A percentile compares a stretch with the other conserved stretches of the same genome.
Evolutionary conservation across 2,329 filamentous ascomycete species (phyloP).

Genomic region (Colletotrichum tropicicola): DNA sequence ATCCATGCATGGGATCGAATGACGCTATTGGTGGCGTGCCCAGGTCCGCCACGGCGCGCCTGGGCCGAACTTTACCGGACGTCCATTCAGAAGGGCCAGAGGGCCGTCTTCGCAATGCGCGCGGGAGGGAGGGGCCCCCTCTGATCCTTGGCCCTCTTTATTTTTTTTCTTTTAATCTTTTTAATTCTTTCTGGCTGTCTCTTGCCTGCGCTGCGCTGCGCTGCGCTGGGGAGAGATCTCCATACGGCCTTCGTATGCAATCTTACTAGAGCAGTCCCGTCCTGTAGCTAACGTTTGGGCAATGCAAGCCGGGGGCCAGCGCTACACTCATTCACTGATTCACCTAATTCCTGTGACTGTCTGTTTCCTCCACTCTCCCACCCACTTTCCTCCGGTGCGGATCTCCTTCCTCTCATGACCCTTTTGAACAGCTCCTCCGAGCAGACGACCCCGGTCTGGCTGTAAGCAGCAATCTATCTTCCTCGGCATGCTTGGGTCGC

Average conservation of each 20-base stretch:
- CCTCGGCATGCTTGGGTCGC: constrained; percentile 5
- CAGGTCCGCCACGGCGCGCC: constrained; percentile 15
- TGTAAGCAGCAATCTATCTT: background rate
- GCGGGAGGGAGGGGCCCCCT: background rate
- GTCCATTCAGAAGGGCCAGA: background rate
- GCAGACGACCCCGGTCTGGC: background rate
- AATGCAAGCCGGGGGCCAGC: background rate
- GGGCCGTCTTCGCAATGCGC: background rate
- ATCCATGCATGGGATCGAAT: background rate
- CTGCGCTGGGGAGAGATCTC: no score
- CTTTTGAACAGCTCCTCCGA: constrained; percentile 2
- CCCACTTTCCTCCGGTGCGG: constrained; percentile 4
- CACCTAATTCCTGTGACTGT: background rate
- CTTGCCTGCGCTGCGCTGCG: background rate
- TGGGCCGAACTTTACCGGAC: constrained; percentile 28
- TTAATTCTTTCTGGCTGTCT: background rate
- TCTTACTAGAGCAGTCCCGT: background rate
- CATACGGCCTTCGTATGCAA: background rate
- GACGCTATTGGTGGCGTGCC: constrained; percentile 16
- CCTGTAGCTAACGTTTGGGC: background rate
- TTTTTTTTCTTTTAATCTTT: background rate
- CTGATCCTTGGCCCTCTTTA: background rate
- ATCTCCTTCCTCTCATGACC: constrained; percentile 4
- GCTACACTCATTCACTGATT: background rate
- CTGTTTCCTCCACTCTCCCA: background rate